Conservation (phyloP, 1,284 basidiomycete species). For the Microbotryomycetes sp. region DNA sequence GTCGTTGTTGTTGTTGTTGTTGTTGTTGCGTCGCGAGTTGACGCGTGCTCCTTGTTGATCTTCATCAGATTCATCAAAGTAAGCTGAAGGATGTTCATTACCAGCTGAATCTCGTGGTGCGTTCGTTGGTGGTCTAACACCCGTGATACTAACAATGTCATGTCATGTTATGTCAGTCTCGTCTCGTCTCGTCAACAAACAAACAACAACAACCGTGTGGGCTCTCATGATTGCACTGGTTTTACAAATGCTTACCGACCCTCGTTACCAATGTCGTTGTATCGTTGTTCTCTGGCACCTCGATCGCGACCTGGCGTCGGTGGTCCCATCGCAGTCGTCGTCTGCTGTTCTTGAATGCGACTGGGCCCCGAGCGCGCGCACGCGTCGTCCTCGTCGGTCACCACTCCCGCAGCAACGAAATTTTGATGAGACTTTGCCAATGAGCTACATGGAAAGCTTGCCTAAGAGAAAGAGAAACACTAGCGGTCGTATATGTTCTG, state of each 20-base stretch:
- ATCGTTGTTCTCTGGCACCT: slow-evolving; percentile 16
- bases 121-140: slow-evolving; percentile 19
- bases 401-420: no score
- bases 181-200: background rate
- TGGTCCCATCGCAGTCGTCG: no score
- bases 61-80: slow-evolving; percentile 30
- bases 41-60: slow-evolving; percentile 25
- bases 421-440: no score
- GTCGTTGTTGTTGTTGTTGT: slow-evolving; percentile 25
- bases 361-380: no score
- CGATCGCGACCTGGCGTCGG: slow-evolving; percentile 9
- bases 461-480: no score
- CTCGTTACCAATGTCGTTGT: slow-evolving; percentile 28
- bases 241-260: slow-evolving; percentile 14
- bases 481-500: no score
- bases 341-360: no score
- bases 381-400: no score
- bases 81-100: slow-evolving; percentile 30
- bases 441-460: no score
- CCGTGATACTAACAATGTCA: slow-evolving; percentile 20
- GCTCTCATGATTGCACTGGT: background rate
- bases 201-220: no score
- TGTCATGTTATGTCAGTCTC: no score
- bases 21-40: slow-evolving; percentile 16
- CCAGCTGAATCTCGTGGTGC: slow-evolving; percentile 30